These are phyloP conservation scores for Anisodus acutangulus DNA, from an alignment of 257 asterid species.

Conservation along the genomic window DNA sequence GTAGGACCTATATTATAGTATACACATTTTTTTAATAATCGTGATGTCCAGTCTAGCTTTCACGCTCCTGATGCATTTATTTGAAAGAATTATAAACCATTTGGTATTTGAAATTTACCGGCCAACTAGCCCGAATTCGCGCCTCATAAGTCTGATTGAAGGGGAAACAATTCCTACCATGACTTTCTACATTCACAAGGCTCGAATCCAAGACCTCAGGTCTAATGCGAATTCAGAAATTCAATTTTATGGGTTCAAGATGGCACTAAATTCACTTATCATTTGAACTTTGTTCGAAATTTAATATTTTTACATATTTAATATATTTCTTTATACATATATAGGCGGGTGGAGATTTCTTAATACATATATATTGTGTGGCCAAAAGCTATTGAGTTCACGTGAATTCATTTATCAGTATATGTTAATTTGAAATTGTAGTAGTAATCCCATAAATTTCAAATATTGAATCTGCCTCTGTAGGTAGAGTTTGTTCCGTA, in stretches of 20 bases:
- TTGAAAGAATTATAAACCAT: no score
- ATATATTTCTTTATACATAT: neutral
- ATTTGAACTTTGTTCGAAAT: neutral
- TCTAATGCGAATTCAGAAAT: neutral
- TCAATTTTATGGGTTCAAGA: neutral
- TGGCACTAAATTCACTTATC: neutral
- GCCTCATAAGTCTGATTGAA: no score
- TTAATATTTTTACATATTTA: neutral
- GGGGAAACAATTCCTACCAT: neutral
- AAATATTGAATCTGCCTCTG: neutral
- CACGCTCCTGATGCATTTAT: no score
- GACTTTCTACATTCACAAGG: neutral
- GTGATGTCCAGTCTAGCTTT: no score
- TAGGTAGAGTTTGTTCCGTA: no score
- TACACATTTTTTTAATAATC: no score
- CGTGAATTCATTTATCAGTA: neutral
- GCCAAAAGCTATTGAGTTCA: no score
- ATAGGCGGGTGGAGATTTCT: neutral
- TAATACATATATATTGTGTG: no score
- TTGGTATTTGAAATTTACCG: no score
- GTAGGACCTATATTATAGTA: constrained; percentile 31
- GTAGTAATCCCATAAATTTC: neutral
- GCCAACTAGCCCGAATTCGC: neutral
- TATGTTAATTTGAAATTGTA: no score
- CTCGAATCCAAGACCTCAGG: neutral